phyloP scores from a whole-genome alignment of 2,329 filamentous ascomycete genomes.

The Cytospora piceicola region DNA sequence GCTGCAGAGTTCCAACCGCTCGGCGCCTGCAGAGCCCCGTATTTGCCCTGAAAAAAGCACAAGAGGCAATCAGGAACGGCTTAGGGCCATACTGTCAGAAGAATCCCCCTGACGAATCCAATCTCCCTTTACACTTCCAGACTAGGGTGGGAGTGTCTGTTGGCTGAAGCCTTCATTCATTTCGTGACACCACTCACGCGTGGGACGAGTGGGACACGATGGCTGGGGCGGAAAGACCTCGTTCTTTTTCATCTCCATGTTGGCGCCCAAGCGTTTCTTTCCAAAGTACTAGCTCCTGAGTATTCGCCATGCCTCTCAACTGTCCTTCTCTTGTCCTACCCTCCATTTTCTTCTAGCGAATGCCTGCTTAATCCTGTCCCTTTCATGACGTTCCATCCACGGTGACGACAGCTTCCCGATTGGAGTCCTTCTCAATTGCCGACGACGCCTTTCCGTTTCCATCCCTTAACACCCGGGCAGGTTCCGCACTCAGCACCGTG shows the following conservation, averaged over 20 bases:
- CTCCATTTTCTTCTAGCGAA: background rate
- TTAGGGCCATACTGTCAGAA: background rate
- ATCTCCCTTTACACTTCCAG: background rate
- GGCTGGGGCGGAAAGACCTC: background rate
- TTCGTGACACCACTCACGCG: too few relatives aligned
- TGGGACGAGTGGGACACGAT: too few relatives aligned
- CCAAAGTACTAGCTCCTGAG: background rate
- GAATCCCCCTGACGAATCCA: background rate
- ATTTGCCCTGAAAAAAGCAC: background rate
- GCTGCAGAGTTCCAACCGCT: background rate
- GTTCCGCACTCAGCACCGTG: background rate
- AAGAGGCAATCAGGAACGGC: background rate
- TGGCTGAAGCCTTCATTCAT: background rate
- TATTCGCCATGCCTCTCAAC: background rate
- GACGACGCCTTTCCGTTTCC: background rate
- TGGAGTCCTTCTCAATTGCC: background rate
- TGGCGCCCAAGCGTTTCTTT: background rate
- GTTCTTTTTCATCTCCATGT: background rate
- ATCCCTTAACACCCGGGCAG: background rate
- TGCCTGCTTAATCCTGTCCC: background rate
- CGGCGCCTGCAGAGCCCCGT: conserved; percentile 1
- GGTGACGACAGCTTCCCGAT: background rate
- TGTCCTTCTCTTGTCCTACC: background rate
- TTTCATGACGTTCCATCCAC: background rate
- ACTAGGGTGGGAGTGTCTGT: background rate